These are phyloP conservation scores for Pseudogymnoascus sp. DNA, from an alignment of 2,329 filamentous ascomycete genomes.

Conservation along the genomic window DNA sequence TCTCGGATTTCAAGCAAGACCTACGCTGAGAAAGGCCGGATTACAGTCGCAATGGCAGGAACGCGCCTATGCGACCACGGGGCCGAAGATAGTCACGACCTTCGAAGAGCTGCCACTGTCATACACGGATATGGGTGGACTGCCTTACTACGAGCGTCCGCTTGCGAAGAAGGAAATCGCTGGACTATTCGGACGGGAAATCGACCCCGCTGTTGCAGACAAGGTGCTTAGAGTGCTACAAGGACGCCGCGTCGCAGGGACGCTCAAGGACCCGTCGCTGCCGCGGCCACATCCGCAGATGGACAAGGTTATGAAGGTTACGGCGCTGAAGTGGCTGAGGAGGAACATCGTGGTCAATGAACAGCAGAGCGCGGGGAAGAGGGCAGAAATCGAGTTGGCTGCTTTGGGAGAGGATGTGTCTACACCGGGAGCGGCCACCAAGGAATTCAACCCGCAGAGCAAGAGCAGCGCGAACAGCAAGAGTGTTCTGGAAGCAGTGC, in stretches of 20 bases:
- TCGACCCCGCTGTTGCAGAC: slow-evolving; percentile 42
- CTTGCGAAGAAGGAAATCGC: slow-evolving; percentile 40
- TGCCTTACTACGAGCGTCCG: slow-evolving; percentile 44
- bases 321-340: slow-evolving; percentile 48
- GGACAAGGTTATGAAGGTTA: slow-evolving; percentile 32
- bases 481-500: slow-evolving; percentile 49
- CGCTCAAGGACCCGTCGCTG: slow-evolving; percentile 50
- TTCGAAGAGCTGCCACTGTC: slow-evolving; percentile 50
- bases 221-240: slow-evolving; percentile 50
- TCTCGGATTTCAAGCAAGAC: neutral
- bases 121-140: slow-evolving; percentile 48
- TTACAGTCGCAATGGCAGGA: neutral
- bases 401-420: slow-evolving; percentile 22
- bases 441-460: slow-evolving; percentile 25
- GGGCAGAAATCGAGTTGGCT: slow-evolving; percentile 54
- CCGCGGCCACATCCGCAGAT: neutral
- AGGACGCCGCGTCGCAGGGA: slow-evolving; percentile 55
- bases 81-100: slow-evolving; percentile 5
- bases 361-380: slow-evolving; percentile 49
- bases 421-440: neutral
- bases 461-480: slow-evolving; percentile 46
- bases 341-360: slow-evolving; percentile 49
- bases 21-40: neutral
- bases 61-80: neutral
- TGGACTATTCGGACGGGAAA: slow-evolving; percentile 42